These are phyloP conservation scores for Rhododendron griersonianum DNA, from an alignment of 148 eudicot genomes.

Conservation along the genomic window DNA sequence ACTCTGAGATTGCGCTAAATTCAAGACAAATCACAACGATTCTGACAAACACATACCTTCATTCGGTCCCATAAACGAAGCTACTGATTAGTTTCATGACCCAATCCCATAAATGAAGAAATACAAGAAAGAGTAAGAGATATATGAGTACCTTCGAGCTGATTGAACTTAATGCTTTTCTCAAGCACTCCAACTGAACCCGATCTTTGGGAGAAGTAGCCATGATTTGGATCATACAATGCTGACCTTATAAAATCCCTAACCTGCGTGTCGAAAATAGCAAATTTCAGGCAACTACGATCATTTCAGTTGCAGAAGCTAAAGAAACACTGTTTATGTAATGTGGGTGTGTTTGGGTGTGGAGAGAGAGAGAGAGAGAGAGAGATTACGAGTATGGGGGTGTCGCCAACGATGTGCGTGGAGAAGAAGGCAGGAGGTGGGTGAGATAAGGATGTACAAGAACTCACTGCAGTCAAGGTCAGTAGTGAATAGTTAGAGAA, in stretches of 20 bases:
- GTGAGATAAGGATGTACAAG: not conserved
- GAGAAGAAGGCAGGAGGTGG: slow-evolving; percentile 34
- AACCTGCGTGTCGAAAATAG: slow-evolving; percentile 33
- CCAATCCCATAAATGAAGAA: not conserved
- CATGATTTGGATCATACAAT: slow-evolving; percentile 65
- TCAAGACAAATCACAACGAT: not conserved
- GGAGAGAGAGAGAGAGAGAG: not conserved
- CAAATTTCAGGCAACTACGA: not conserved
- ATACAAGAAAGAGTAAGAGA: not conserved
- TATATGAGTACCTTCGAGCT: slow-evolving; percentile 57
- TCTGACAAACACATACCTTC: not conserved
- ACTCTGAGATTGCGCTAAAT: not conserved
- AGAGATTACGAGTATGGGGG: slow-evolving; percentile 45
- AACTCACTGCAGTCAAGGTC: slow-evolving; percentile 1
- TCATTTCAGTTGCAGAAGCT: not conserved
- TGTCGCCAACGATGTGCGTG: slow-evolving; percentile 37
- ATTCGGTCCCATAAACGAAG: too few species aligned
- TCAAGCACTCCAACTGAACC: slow-evolving; percentile 86
- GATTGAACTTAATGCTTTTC: slow-evolving; percentile 66
- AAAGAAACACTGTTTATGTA: not conserved
- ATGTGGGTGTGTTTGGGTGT: not conserved
- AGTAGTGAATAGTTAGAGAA: not conserved
- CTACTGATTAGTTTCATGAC: too few species aligned
- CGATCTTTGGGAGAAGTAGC: slow-evolving; percentile 81
- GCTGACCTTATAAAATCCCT: slow-evolving; percentile 89